These are phyloP conservation scores for Laetiporus sulphureus DNA, from an alignment of 1,284 basidiomycete genomes.

Conservation along the genomic window DNA sequence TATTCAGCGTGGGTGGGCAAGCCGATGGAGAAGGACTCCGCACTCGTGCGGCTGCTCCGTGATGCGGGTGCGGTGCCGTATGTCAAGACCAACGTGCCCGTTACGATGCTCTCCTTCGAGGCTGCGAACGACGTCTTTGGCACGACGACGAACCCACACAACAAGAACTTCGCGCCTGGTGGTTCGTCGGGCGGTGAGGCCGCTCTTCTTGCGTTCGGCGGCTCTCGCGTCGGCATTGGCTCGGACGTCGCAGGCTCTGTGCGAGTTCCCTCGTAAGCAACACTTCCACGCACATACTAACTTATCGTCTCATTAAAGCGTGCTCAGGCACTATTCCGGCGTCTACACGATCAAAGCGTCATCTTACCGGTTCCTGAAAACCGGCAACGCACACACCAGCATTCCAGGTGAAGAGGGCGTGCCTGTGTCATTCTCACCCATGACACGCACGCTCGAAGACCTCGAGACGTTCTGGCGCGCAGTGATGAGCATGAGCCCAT, in stretches of 20 bases:
- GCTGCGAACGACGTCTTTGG: slow-evolving; percentile 69
- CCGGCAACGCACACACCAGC: slow-evolving; percentile 37
- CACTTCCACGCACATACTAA: slow-evolving; percentile 13
- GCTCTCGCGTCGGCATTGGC: slow-evolving; percentile 68
- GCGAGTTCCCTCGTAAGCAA: slow-evolving; percentile 65
- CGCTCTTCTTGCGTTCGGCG: slow-evolving; percentile 62
- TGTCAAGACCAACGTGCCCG: slow-evolving; percentile 72
- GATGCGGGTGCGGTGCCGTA: slow-evolving; percentile 70
- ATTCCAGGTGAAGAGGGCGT: slow-evolving; percentile 49
- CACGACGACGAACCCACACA: slow-evolving; percentile 57
- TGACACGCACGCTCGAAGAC: slow-evolving; percentile 26
- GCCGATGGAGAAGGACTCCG: slow-evolving; percentile 45
- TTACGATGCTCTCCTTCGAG: slow-evolving; percentile 74
- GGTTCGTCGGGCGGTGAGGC: slow-evolving; percentile 70
- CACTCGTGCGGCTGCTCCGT: slow-evolving; percentile 54
- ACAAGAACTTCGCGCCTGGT: slow-evolving; percentile 49
- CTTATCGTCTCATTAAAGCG: too few species aligned
- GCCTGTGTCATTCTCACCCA: slow-evolving; percentile 25
- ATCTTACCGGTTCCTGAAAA: slow-evolving; percentile 41
- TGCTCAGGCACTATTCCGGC: slow-evolving; percentile 23
- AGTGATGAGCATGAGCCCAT: slow-evolving; percentile 51
- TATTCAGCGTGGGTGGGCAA: slow-evolving; percentile 56
- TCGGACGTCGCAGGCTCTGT: slow-evolving; percentile 70
- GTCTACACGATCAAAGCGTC: slow-evolving; percentile 28
- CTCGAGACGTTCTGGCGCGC: slow-evolving; percentile 30